Conservation (phyloP, 768 basidiomycete species). For the Pisolithus microcarpus region DNA sequence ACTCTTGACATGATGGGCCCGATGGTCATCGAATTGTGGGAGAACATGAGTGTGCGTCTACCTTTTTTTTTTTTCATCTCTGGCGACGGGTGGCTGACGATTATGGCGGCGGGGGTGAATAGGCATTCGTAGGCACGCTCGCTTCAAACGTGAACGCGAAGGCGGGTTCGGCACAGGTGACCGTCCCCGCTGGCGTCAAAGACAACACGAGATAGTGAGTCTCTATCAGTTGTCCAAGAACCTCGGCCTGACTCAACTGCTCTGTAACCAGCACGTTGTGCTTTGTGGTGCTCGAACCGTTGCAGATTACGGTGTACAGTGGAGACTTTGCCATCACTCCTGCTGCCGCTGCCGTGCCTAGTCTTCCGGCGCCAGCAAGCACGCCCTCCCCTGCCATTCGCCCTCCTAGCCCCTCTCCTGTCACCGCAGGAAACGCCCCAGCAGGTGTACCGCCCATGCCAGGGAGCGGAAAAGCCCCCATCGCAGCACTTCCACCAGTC, state of each 20-base stretch:
- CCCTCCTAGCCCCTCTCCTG: background rate
- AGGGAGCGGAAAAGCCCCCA: no score
- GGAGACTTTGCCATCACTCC: constrained; percentile 42
- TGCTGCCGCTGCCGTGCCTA: background rate
- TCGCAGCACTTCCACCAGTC: no score
- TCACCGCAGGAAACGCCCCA: no score
- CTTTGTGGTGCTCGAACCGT: constrained; percentile 25
- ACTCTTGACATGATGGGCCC: constrained; percentile 34
- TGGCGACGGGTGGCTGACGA: background rate
- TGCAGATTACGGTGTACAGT: constrained; percentile 35
- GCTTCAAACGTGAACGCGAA: constrained; percentile 37
- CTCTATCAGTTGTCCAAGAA: background rate
- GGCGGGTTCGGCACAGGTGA: constrained; percentile 15
- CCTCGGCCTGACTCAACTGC: background rate
- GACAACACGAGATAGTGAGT: constrained; percentile 29
- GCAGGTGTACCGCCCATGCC: no score
- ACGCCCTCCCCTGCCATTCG: background rate
- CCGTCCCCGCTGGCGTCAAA: constrained; percentile 23
- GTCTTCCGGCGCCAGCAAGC: background rate
- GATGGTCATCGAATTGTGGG: constrained; percentile 42
- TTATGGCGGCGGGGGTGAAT: background rate
- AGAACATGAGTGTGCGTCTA: constrained; percentile 35
- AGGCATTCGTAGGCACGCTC: constrained; percentile 40
- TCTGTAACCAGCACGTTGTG: constrained; percentile 23
- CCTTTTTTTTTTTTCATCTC: background rate